Evolutionary conservation across 164 flowering plant species (phyloP), one percentile per base, ranked within the genome.

Genomic region (Tetracentron sinense): DNA sequence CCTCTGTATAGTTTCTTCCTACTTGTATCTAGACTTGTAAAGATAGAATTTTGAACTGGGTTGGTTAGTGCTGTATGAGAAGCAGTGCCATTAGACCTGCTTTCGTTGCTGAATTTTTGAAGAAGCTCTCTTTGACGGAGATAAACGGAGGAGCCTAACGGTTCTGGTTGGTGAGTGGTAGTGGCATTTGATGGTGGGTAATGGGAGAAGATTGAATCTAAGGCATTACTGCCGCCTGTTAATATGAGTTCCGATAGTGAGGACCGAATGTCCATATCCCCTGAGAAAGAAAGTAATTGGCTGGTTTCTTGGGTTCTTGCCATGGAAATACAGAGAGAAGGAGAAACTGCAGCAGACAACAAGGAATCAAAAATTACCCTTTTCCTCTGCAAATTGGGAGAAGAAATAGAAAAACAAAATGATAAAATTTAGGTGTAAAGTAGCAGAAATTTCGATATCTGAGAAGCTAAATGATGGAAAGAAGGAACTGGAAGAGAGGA

Each of bases 71-170:
- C 28, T 29, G 29, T 10, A 5, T 6, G n/a, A 8, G 58, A 27
- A 4, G 42, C 10, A 8, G 69, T 19, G 19, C 44, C 14, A 49
- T 46, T 75, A 31, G 67, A n/a, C 61, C 60, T 68, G 76, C 26
- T 79, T 66, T 75, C 81, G 8, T 63, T 51, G 42, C 66, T 42
- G 75, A 85, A 79, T 33, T 80, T 78, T 26, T 79, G 87, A 1
- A 90, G 79, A 16, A 82, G 69, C 44, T 92, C 93, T 68, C 79
- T 76, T 66, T 92, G 96, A 47, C 66, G 78, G 46, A 79, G 84
- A 64, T 90, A 92, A 5, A 88, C 90, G 0, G 92, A 90, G 16
- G 96, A 80, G 50, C 96, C 96, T 27, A 86, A 42, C 0, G 89
- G 81, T 76, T 82, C 82, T 25, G 25, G 28, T 35, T 49, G 61